These are phyloP conservation scores for Glebionis coronaria DNA, from an alignment of 129 eudicot species.

Conservation along the genomic window DNA sequence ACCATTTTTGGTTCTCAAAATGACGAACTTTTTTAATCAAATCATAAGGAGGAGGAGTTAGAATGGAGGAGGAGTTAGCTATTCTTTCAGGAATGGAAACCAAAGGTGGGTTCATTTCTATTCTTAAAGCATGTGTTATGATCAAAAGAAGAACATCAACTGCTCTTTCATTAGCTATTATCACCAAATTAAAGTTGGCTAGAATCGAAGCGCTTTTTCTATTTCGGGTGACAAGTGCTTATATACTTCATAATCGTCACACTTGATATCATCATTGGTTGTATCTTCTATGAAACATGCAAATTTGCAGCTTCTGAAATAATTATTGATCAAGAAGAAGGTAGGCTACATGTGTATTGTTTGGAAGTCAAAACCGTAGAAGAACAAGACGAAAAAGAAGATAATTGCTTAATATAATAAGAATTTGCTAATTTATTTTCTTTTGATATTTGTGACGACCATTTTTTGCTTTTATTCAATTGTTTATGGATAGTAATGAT, in stretches of 20 bases:
- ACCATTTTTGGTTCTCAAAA: constrained; percentile 51
- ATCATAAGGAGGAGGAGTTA: too few relatives aligned
- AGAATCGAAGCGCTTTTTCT: constrained; percentile 72
- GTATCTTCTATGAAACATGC: constrained; percentile 58
- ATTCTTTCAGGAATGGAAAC: constrained; percentile 53
- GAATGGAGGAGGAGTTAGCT: too few relatives aligned
- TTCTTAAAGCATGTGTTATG: constrained; percentile 51
- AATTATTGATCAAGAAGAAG: constrained; percentile 29
- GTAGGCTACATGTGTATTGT: constrained; percentile 24
- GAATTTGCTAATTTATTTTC: neutral
- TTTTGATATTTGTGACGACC: constrained; percentile 19
- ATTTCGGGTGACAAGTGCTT: constrained; percentile 44
- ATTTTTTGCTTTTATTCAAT: too few relatives aligned
- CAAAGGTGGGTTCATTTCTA: constrained; percentile 42
- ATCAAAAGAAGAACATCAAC: constrained; percentile 47
- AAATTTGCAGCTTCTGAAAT: constrained; percentile 22
- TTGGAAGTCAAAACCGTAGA: constrained; percentile 22
- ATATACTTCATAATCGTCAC: constrained; percentile 55
- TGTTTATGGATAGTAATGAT: too few relatives aligned
- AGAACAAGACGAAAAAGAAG: constrained; percentile 18
- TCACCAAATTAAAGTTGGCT: constrained; percentile 49
- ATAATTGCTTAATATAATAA: constrained; percentile 6
- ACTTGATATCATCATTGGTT: constrained; percentile 57
- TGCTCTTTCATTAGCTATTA: constrained; percentile 65
- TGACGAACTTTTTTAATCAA: constrained; percentile 54